Evolutionary conservation across 164 flowering plant genomes (phyloP), one percentile per base, ranked within the genome.

Genomic region (Berberis thunbergii): DNA sequence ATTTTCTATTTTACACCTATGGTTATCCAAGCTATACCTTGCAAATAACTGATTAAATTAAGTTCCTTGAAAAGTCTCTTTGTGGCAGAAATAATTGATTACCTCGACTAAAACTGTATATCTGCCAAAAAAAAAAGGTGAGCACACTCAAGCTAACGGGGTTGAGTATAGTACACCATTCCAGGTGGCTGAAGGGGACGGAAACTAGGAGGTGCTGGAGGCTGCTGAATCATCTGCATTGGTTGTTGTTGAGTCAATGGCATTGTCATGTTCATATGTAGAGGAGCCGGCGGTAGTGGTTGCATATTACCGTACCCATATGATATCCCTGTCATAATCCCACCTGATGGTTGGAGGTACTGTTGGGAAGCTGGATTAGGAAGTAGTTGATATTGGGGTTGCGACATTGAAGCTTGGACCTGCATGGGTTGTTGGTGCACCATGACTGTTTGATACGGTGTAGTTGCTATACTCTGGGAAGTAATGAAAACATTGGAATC

Each of bases 141-240:
- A 7, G 50, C 38, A 70, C 70, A 79, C 50, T 76, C 75, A 62
- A 73, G 71, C 50, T 72, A 80, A 60, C 78, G 80, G n/a, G 75
- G 79, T 50, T 74, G 81, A 54, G 74, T 67, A 66, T 83, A 86
- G 60, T 77, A 90, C 62, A 74, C 75, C 81, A 86, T 78, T 61
- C 85, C 79, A 6, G 90, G 89, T 4, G 87, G 86, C 70, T 85
- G 96, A 63, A 81, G 83, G 0, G 94, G 87, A 45, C 83, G 79
- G 63, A 82, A 91, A 78, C 77, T 84, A 52, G 96, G 93, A 49
- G 87, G 76, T 6, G 68, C 77, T 0, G 79, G 81, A 8, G 80
- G 74, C 52, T 78, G 81, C 49, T 76, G 83, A 56, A 61, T 54
- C 60, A 69, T 45, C 43, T 11, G 61, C 5, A 43, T 49, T 10